Conservation (phyloP, 129 eudicot genomes). For the Flaveria ramosissima region DNA sequence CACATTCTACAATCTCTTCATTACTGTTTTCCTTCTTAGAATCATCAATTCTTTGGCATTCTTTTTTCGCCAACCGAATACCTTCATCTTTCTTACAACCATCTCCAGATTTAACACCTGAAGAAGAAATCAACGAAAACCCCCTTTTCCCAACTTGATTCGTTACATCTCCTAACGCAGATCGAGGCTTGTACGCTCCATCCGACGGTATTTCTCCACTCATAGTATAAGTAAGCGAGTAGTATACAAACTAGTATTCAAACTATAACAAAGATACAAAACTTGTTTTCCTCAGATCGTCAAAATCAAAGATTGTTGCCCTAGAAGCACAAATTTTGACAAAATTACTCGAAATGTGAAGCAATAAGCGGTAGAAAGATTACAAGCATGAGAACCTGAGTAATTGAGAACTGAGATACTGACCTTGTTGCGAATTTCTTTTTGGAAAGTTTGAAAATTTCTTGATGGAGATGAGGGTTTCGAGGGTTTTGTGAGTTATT, state of each 20-base stretch:
- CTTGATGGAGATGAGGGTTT: conserved; percentile 20
- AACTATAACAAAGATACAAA: not conserved
- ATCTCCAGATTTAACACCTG: conserved; percentile 33
- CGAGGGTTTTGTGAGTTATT: conserved; percentile 15
- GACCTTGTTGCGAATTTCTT: conserved; percentile 22
- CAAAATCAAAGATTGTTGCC: conserved; percentile 18
- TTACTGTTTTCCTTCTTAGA: conserved; percentile 31
- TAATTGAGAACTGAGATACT: conserved; percentile 20
- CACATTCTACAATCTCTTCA: conserved; percentile 23
- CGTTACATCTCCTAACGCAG: conserved; percentile 70
- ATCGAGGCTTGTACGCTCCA: conserved; percentile 40
- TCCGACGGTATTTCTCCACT: conserved; percentile 37
- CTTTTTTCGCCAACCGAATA: conserved; percentile 30
- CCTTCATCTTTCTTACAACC: conserved; percentile 22
- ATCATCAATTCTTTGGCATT: conserved; percentile 25
- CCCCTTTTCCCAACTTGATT: conserved; percentile 70
- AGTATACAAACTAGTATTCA: not conserved
- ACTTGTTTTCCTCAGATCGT: not conserved
- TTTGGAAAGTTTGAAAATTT: conserved; percentile 17
- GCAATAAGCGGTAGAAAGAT: conserved; percentile 15
- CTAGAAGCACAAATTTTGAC: conserved; percentile 15
- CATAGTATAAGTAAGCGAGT: conserved; percentile 34
- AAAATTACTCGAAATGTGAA: conserved; percentile 21
- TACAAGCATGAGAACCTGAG: not conserved
- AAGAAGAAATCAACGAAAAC: conserved; percentile 26